Percentiles rank a stretch among this genome's conserved stretches.
Evolutionary conservation across 2,329 filamentous ascomycete genomes (phyloP).

Genomic region (Parascedosporium putredinis): DNA sequence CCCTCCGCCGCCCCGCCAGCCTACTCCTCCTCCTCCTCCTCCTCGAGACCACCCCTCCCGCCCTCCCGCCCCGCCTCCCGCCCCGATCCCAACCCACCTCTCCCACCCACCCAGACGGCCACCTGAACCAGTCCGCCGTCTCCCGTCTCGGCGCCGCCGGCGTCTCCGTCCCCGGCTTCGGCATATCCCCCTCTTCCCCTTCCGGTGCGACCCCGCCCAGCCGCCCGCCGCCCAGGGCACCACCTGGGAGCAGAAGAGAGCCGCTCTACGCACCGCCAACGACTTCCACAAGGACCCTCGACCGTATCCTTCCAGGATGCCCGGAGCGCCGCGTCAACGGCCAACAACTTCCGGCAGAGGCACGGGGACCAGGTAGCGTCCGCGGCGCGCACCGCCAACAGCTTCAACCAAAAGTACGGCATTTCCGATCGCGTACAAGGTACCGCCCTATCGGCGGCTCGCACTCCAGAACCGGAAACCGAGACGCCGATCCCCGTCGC

Average conservation of each 20-base stretch:
- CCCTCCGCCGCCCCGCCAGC: conserved; percentile 19
- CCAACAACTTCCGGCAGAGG: conserved; percentile 59
- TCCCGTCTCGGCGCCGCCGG: conserved; percentile 62
- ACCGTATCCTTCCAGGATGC: conserved; percentile 51
- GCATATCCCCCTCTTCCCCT: conserved; percentile 45
- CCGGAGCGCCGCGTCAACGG: conserved; percentile 46
- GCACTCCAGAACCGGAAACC: conserved; percentile 1
- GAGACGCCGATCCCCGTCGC: conserved; percentile 12
- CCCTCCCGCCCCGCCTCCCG: conserved; percentile 16
- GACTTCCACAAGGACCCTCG: conserved; percentile 50
- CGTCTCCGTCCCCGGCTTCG: conserved; percentile 66
- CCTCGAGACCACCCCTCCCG: conserved; percentile 21
- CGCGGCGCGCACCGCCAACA: conserved; percentile 46
- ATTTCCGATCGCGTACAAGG: conserved; percentile 27
- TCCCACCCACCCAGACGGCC: conserved; percentile 12
- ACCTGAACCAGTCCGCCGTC: conserved; percentile 47
- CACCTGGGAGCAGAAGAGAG: conserved; percentile 54
- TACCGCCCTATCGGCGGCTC: conserved; percentile 8
- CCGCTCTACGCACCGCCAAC: conserved; percentile 50
- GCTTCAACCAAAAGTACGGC: conserved; percentile 52
- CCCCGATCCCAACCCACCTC: conserved; percentile 14
- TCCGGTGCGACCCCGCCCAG: conserved; percentile 14
- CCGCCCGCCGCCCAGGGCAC: conserved; percentile 37
- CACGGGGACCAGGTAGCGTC: conserved; percentile 58
- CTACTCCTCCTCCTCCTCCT: conserved; percentile 53